Base-by-base conservation (phyloP, 345 rosid genomes). In the Theobroma cacao region DNA sequence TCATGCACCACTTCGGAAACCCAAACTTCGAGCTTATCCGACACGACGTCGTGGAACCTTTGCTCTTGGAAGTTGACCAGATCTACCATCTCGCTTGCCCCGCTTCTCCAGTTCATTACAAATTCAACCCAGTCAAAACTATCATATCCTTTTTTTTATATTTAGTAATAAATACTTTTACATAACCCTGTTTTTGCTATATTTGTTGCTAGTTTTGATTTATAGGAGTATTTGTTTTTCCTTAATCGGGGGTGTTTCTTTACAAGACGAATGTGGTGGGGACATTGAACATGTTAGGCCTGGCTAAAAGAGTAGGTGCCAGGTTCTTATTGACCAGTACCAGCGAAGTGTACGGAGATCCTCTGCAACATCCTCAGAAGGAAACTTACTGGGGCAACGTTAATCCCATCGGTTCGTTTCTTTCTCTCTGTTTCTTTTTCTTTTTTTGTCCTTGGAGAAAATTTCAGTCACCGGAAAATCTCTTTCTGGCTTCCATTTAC, bases 351-450 rank as follows among this genome's bases (percentile, higher is more conserved):
- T 96, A 96, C 82, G 99, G 99, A 9, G 99, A 96, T 86, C 99
- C 99, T 62, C 91, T 96, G 24, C 98, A 96, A 76, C 99, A 96
- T 70, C 99, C 99, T 12, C 99, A 96, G 91, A 93, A 91, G 60
- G 99, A 96, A 91, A 96, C 98, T 60, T 96, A 96, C 87, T 96
- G 99, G 99, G 99, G 99, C 84, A 96, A 96, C 90, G 99, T 96
- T 82, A 96, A 96, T 83, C 99, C 99, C 80, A 96, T 96, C 82
- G 99, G 99, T 94, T 78, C 59, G 79, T 43, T 56, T 1, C 13
- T 6, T 11, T 36, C 64, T 34, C 68, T 50, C 14, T 12, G 9
- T n/a, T 28, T 43, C 69, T 30, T 69, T 13, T 70, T 45, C 17
- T 20, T 53, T 36, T 7, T 5, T 26, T 40, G 9, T 36, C 20